Base-by-base conservation (phyloP, 345 rosid genomes). In the Arabidopsis arenosa region DNA sequence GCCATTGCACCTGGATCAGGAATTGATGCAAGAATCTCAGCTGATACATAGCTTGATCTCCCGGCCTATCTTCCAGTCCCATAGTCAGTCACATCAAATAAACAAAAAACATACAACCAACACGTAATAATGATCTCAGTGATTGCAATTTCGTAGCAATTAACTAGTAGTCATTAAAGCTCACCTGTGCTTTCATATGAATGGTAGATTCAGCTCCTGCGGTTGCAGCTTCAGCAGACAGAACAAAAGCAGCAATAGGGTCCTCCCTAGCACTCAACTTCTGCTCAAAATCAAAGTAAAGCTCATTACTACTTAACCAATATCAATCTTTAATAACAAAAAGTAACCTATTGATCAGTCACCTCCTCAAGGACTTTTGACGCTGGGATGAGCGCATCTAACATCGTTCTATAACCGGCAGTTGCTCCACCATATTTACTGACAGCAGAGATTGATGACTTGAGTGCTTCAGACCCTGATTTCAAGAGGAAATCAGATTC, bases 1-100 rank as follows among this genome's bases (percentile, higher is more conserved):
- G 91, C 94, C 93, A 93, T 85, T 13, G 98, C 98, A 6, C 98
- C 98, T 0, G 98, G 98, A 79, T 90, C 98, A 12, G 96, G 98
- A 75, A 84, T 88, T 2, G 86, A 68, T 9, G 88, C 83, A 48
- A 93, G 88, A 55, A 80, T 77, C 60, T 83, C 89, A 0, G 72
- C 63, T 0, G 93, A 79, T 60, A 90, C 83, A 56, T 90, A 93
- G 76, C 87, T 80, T 17, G 96, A 89, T 21, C 94, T 84, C 30
- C 98, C 96, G 39, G 93, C 98, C 98, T 93, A 86, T 55, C 51
- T 23, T 12, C 40, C 15, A 41, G 28, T 68, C 15, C 1, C 40
- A 68, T 13, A 2, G 13, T 5, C 53, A 44, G 6, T 58, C 13
- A 58, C 6, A 43, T 45, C 65, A 44, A 1, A 30, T 15, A 9